A percentile compares a stretch with the other conserved stretches of the same genome.
phyloP scores from a whole-genome alignment of 306 rosid genomes.

The Casuarina cunninghamiana region DNA sequence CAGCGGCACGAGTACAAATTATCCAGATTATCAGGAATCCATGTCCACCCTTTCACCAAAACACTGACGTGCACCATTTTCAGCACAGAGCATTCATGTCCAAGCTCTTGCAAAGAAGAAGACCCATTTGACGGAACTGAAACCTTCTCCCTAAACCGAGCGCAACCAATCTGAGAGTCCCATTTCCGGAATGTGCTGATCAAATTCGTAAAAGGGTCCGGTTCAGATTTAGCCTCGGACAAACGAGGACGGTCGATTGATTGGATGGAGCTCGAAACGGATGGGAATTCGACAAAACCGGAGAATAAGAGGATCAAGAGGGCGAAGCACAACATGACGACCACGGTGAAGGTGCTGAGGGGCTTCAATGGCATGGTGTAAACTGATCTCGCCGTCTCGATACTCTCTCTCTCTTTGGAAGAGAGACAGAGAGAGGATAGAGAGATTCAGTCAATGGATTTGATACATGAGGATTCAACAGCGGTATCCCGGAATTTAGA shows the following conservation, averaged over 20 bases:
- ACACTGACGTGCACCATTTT: slow-evolving; percentile 55
- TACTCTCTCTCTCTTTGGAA: slow-evolving; percentile 3
- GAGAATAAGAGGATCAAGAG: slow-evolving; percentile 65
- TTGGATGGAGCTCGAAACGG: slow-evolving; percentile 37
- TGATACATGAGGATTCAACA: background rate
- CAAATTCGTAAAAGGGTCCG: slow-evolving; percentile 64
- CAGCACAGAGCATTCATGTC: slow-evolving; percentile 42
- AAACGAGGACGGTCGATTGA: slow-evolving; percentile 26
- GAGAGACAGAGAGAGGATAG: slow-evolving; percentile 16
- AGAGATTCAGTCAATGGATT: slow-evolving; percentile 9
- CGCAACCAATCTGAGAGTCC: slow-evolving; percentile 78
- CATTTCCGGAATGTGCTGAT: slow-evolving; percentile 63
- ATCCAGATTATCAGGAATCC: slow-evolving; percentile 96
- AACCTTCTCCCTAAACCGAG: slow-evolving; percentile 46
- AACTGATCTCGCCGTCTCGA: background rate
- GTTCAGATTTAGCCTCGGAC: slow-evolving; percentile 4
- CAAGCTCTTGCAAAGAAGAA: slow-evolving; percentile 54
- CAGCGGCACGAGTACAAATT: slow-evolving; percentile 77
- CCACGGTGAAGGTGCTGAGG: slow-evolving; percentile 49
- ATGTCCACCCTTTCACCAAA: slow-evolving; percentile 90
- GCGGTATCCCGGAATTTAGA: background rate
- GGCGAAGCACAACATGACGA: slow-evolving; percentile 48
- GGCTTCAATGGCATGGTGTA: slow-evolving; percentile 56
- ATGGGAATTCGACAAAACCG: slow-evolving; percentile 63
- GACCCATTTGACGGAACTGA: slow-evolving; percentile 39